Percentiles rank a stretch among this genome's conserved stretches.
Evolutionary conservation across 2,329 filamentous ascomycete species (phyloP).

Genomic region (Hymenoscyphus albidus): DNA sequence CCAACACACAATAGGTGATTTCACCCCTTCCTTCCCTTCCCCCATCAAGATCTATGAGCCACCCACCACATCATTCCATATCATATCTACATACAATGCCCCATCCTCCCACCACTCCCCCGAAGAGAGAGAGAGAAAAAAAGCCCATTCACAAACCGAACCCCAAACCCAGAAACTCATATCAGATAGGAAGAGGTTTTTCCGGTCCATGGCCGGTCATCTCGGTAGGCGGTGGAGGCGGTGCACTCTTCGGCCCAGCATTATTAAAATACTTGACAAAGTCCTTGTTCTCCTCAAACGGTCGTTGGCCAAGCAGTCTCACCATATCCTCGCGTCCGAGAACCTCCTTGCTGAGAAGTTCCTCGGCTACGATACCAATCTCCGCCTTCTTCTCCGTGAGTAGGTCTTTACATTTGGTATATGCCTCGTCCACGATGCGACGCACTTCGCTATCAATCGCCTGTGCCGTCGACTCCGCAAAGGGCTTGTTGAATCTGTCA

Average conservation of each 20-base stretch:
- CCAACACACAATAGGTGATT: too few relatives aligned
- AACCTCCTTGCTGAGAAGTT: slow-evolving; percentile 87
- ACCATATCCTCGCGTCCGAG: slow-evolving; percentile 90
- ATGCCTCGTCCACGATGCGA: slow-evolving; percentile 86
- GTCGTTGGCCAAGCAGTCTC: slow-evolving; percentile 76
- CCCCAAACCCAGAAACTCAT: neutral
- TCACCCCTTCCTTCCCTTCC: too few relatives aligned
- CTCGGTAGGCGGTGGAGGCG: slow-evolving; percentile 49
- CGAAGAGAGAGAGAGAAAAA: too few relatives aligned
- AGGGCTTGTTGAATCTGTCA: slow-evolving; percentile 86
- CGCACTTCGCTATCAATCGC: slow-evolving; percentile 90
- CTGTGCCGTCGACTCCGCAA: slow-evolving; percentile 89
- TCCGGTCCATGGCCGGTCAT: slow-evolving; percentile 29
- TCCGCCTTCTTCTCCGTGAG: slow-evolving; percentile 83
- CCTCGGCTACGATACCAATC: slow-evolving; percentile 86
- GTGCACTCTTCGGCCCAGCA: slow-evolving; percentile 54
- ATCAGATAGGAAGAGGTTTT: neutral
- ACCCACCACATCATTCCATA: too few relatives aligned
- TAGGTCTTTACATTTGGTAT: slow-evolving; percentile 82
- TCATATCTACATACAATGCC: too few relatives aligned
- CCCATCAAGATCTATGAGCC: too few relatives aligned
- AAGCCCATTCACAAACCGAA: neutral
- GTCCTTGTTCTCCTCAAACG: slow-evolving; percentile 77
- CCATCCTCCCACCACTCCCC: too few relatives aligned
- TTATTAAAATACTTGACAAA: slow-evolving; percentile 89